Evolutionary conservation across 2,329 filamentous ascomycete genomes (phyloP).

Genomic region (Fusarium sp.): DNA sequence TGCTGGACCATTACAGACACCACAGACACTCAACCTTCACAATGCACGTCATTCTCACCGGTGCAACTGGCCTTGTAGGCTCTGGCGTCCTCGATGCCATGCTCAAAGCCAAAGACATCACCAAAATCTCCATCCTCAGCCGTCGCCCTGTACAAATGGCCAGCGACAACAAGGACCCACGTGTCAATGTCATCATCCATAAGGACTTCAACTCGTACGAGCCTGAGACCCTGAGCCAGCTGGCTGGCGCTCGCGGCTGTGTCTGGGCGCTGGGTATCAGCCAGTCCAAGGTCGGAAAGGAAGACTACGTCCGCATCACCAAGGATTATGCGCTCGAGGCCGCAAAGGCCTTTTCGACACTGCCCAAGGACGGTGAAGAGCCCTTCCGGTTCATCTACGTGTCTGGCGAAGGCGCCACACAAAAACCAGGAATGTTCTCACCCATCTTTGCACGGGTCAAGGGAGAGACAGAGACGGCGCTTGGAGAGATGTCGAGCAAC

Average conservation of each 20-base stretch:
- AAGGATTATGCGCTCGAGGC: conserved; percentile 76
- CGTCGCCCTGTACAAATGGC: conserved; percentile 76
- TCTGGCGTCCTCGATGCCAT: conserved; percentile 74
- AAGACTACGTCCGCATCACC: conserved; percentile 80
- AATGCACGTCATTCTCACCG: conserved; percentile 78
- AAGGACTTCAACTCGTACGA: conserved; percentile 77
- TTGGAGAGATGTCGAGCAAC: conserved; percentile 67
- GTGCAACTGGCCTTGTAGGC: conserved; percentile 78
- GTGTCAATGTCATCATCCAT: conserved; percentile 78
- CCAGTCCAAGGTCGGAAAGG: conserved; percentile 71
- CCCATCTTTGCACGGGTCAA: conserved; percentile 75
- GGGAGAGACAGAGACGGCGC: conserved; percentile 73
- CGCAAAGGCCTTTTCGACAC: conserved; percentile 70
- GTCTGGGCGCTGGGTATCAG: conserved; percentile 83
- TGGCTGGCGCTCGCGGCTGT: conserved; percentile 77
- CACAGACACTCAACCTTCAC: conserved; percentile 16
- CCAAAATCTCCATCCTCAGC: conserved; percentile 78
- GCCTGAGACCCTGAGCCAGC: conserved; percentile 67
- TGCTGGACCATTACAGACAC: not conserved
- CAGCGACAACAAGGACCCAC: conserved; percentile 69
- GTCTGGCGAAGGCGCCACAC: conserved; percentile 75
- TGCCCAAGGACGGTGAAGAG: conserved; percentile 58
- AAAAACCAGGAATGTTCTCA: conserved; percentile 69
- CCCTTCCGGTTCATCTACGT: conserved; percentile 81
- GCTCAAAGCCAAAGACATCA: conserved; percentile 68